Evolutionary conservation across 441 rosid species (phyloP).

Genomic region (Metrosideros polymorpha): DNA sequence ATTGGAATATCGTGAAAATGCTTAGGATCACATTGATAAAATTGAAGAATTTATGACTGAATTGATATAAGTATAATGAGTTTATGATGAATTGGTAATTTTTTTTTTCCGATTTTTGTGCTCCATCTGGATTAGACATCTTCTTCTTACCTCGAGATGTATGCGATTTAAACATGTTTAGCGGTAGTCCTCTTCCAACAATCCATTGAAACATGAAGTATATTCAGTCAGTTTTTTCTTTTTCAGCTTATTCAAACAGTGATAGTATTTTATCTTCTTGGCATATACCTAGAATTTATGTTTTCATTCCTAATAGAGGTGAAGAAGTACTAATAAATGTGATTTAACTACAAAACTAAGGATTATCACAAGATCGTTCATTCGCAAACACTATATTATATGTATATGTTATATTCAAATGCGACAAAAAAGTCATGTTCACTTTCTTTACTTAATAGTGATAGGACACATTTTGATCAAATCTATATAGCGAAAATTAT

Average conservation of each 20-base stretch:
- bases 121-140: neutral
- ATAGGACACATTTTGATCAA: neutral
- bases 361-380: neutral
- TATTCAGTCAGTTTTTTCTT: neutral
- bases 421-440: neutral
- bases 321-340: neutral
- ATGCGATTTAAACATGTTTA: neutral
- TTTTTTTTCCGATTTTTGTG: neutral
- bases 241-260: neutral
- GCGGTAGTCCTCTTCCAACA: neutral
- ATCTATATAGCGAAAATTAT: too few relatives aligned
- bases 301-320: neutral
- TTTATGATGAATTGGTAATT: neutral
- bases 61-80: neutral
- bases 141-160: neutral
- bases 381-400: neutral
- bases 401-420: neutral
- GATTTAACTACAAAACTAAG: neutral
- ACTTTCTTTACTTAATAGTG: neutral
- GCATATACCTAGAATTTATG: neutral
- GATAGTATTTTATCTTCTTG: neutral
- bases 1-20: neutral
- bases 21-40: neutral
- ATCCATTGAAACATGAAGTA: neutral
- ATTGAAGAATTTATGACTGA: neutral